phyloP scores from a whole-genome alignment of 345 rosid genomes.

The Rubroshorea leprosula region DNA sequence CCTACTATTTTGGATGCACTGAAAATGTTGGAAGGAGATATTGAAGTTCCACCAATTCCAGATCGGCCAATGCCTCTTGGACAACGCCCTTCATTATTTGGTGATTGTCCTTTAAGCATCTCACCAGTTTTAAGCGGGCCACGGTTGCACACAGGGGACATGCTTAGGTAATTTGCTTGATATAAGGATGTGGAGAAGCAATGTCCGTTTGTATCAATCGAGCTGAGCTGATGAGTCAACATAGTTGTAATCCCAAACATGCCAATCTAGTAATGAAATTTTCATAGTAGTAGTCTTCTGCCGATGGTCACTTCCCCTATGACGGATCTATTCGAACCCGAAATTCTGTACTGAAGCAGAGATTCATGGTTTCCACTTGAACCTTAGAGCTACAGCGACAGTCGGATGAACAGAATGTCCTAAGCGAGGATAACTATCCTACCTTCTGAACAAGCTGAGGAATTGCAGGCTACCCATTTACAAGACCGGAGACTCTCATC shows the following conservation, averaged over 20 bases:
- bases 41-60: conserved; percentile 65
- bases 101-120: conserved; percentile 37
- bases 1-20: conserved; percentile 72
- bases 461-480: background rate
- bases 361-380: background rate
- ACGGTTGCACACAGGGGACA: conserved; percentile 35
- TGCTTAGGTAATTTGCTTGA: conserved; percentile 32
- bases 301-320: background rate
- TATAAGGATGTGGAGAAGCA: background rate
- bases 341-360: background rate
- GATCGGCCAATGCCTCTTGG: conserved; percentile 69
- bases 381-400: background rate
- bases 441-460: background rate
- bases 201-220: background rate
- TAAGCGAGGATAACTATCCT: background rate
- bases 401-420: background rate
- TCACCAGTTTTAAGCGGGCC: conserved; percentile 53
- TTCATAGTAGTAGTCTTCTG: background rate
- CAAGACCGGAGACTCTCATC: background rate
- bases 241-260: background rate
- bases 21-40: conserved; percentile 81
- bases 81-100: conserved; percentile 31
- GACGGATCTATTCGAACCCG: background rate
- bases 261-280: background rate
- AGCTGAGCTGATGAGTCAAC: background rate